Conservation (phyloP, 2,329 filamentous ascomycete genomes). For the Stromatinia cepivora region DNA sequence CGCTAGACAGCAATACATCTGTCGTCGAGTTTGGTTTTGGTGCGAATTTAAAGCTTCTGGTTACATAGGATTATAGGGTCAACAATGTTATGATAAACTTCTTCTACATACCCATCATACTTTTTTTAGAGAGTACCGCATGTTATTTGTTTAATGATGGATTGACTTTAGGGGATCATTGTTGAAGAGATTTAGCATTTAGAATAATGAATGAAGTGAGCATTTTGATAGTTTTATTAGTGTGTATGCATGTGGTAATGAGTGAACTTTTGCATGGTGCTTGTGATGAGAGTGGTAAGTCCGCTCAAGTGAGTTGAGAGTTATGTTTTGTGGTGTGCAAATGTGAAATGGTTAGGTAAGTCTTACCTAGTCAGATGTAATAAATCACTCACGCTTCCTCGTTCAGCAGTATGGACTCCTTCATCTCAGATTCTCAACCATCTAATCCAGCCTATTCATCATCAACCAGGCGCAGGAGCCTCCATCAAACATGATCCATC, state of each 20-base stretch:
- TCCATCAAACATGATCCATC: no score
- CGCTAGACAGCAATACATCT: constrained; percentile 3
- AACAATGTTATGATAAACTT: constrained; percentile 19
- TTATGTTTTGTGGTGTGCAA: neutral
- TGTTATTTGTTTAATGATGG: neutral
- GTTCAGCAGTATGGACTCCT: neutral
- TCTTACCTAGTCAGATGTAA: no score
- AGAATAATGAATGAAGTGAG: neutral
- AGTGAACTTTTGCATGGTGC: neutral
- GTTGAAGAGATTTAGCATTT: neutral
- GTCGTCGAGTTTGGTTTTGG: neutral
- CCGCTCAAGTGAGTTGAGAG: neutral
- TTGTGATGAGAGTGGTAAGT: neutral
- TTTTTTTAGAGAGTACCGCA: neutral
- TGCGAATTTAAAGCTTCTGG: constrained; percentile 17
- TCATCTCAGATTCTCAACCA: neutral
- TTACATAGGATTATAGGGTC: constrained; percentile 11
- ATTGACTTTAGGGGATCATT: neutral
- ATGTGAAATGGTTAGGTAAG: no score
- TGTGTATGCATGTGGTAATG: neutral
- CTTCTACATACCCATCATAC: constrained; percentile 6
- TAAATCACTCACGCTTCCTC: neutral
- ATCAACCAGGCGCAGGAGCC: no score
- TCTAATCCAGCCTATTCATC: neutral
- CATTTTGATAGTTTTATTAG: neutral